Percentiles rank a stretch among this genome's conserved stretches.
These are phyloP conservation scores for Lactarius trivialis DNA, from an alignment of 768 basidiomycete species.

Conservation along the genomic window DNA sequence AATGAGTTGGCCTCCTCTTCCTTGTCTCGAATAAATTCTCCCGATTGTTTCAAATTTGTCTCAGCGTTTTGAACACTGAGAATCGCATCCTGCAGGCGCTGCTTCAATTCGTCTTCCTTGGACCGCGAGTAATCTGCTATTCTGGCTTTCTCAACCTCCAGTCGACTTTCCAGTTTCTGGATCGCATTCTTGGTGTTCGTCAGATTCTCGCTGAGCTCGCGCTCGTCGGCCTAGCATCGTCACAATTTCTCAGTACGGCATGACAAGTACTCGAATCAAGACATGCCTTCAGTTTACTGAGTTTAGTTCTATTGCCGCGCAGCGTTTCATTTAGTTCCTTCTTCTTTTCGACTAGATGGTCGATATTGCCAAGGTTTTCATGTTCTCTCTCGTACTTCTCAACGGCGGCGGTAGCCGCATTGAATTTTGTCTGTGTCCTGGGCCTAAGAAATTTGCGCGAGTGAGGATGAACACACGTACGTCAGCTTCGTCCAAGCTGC, in stretches of 20 bases:
- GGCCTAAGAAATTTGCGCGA: background rate
- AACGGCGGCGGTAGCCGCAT: conserved; percentile 33
- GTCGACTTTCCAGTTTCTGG: conserved; percentile 10
- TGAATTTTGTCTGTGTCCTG: conserved; percentile 30
- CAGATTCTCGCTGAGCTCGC: conserved; percentile 12
- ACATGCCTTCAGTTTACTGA: conserved; percentile 34
- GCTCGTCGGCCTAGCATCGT: conserved; percentile 15
- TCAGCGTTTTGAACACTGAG: conserved; percentile 23
- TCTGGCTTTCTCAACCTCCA: conserved; percentile 18
- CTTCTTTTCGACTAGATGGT: conserved; percentile 38
- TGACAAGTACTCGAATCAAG: background rate
- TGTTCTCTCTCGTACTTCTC: conserved; percentile 36
- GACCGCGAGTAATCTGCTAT: conserved; percentile 44
- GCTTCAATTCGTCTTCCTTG: conserved; percentile 52
- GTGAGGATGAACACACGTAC: conserved; percentile 26
- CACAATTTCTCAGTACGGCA: background rate
- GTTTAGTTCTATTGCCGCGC: conserved; percentile 42
- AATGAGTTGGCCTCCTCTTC: background rate
- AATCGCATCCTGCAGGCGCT: conserved; percentile 44
- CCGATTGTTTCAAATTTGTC: conserved; percentile 5
- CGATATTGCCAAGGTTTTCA: conserved; percentile 40
- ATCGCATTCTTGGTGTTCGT: conserved; percentile 12
- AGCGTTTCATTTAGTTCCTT: conserved; percentile 42
- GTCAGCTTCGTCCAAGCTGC: conserved; percentile 35
- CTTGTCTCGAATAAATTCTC: conserved; percentile 1